Evolutionary conservation across 805 yeast species (phyloP), one percentile per base, ranked within the genome.

Genomic region (Candida pini): DNA sequence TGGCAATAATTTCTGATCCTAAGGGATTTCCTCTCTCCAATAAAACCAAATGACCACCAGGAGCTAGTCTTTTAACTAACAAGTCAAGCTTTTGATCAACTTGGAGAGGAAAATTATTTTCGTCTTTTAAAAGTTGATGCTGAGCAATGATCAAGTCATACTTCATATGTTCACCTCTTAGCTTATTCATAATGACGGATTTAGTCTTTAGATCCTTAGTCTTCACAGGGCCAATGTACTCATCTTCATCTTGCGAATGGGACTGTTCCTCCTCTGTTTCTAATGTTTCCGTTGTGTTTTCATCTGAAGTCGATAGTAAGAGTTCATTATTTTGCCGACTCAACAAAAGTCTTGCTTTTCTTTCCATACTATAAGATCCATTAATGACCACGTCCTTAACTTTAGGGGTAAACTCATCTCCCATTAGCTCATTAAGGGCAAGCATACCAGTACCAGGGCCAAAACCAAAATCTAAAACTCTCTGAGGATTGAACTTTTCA

Each of bases 361-460:
- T 72, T 45, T 74, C 74, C 97, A 92, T 88, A 27, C 77, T 80
- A 25, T 45, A 63, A 26, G 74, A 59, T 2, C 96, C 92, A 14
- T 79, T 64, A 13, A 89, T 70, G 17, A 81, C 83, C 0, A 84
- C 78, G 26, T 85, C 87, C 48, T 85, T 85, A 10, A 64, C 62
- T 14, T 61, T 62, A 0, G 95, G 87, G 14, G 60, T 54, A 61
- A 73, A 82, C 0, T 69, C 69, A 3, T 69, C 69, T 0, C 84
- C 88, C 77, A 86, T 75, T 1, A 89, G 48, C 49, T 88, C 96
- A 51, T 89, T 86, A 34, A 88, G 63, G 0, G 95, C 97, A 12
- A 89, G 61, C 66, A 92, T 77, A 2, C 97, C 97, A 0, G 94
- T 81, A 2, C 87, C 90, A 1, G 98, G 97, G 0, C 98, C 97